Evolutionary conservation across 208 protist species (phyloP), one percentile per base, ranked within the genome.

Genomic region (Plasmodiophora brassicae): DNA sequence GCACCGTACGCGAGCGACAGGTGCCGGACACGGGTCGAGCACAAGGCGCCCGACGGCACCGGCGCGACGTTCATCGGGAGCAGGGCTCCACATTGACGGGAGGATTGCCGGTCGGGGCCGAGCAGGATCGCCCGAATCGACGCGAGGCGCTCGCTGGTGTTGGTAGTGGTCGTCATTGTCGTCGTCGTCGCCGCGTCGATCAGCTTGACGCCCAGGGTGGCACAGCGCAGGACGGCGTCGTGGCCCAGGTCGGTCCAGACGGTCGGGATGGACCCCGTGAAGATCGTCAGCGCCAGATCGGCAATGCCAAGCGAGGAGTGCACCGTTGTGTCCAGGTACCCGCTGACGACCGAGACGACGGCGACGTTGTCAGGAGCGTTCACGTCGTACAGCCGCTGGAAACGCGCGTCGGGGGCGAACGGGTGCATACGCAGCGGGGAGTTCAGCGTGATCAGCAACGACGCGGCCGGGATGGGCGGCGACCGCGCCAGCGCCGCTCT

Each of bases 371-470:
- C 5, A 32, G 32, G 5, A 36, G 20, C n/a, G n/a, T n/a, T n/a
- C n/a, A n/a, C n/a, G n/a, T 78, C n/a, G 41, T 78, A 78, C 5
- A 78, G 65, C 5, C 10, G 32, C 65, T n/a, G 20, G 14, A 32
- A 78, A 5, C n/a, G 32, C 32, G n/a, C 10, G 65, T 78, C 65
- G 5, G 14, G 32, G 10, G 41, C 20, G 20, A 78, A 32, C n/a
- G 65, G 65, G 41, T 78, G 65, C 5, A 78, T 38, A 14, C n/a
- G 5, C 5, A 78, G n/a, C 20, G 65, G 65, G 5, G 65, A 78
- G n/a, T 78, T 78, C 32, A 78, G 14, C n/a, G 65, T 78, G 65
- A 78, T 78, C n/a, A 78, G 41, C n/a, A n/a, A n/a, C n/a, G n/a
- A n/a, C n/a, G n/a, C n/a, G 14, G n/a, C 5, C 32, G 65, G 5